phyloP scores from a whole-genome alignment of 768 basidiomycete genomes.

The Mrakia blollopis region DNA sequence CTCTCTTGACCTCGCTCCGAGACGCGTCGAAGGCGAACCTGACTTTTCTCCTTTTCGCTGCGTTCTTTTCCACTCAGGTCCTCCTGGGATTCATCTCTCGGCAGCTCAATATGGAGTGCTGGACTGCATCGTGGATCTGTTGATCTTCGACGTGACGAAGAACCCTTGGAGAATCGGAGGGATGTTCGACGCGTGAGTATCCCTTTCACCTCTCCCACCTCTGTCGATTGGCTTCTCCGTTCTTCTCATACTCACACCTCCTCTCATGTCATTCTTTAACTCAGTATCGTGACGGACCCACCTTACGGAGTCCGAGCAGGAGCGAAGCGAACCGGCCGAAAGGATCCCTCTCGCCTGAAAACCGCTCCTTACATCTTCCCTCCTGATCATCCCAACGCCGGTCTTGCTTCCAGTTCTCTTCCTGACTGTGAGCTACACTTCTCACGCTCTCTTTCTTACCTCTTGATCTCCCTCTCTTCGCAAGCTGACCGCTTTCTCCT shows the following conservation, averaged over 20 bases:
- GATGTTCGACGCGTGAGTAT: constrained; percentile 67
- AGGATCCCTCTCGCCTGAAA: constrained; percentile 34
- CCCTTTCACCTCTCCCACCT: neutral
- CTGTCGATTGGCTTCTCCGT: neutral
- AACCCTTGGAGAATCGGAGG: constrained; percentile 82
- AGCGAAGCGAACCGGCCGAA: constrained; percentile 43
- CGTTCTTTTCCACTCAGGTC: constrained; percentile 33
- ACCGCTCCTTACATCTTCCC: constrained; percentile 42
- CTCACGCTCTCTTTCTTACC: neutral
- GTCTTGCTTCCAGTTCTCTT: constrained; percentile 15
- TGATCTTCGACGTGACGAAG: constrained; percentile 89
- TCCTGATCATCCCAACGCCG: constrained; percentile 44
- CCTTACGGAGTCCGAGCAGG: constrained; percentile 76
- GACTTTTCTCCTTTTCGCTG: neutral
- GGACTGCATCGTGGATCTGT: constrained; percentile 69
- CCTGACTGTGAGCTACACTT: constrained; percentile 39
- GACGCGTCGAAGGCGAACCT: neutral
- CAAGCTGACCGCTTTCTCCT: neutral
- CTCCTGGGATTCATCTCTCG: constrained; percentile 70
- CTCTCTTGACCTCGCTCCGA: no score
- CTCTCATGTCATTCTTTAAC: neutral
- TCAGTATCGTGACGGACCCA: constrained; percentile 1
- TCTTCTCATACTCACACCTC: neutral
- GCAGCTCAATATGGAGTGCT: constrained; percentile 77
- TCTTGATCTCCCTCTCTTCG: no score